Evolutionary conservation across 257 asterid genomes (phyloP).

Genomic region (Jacaranda copaia): DNA sequence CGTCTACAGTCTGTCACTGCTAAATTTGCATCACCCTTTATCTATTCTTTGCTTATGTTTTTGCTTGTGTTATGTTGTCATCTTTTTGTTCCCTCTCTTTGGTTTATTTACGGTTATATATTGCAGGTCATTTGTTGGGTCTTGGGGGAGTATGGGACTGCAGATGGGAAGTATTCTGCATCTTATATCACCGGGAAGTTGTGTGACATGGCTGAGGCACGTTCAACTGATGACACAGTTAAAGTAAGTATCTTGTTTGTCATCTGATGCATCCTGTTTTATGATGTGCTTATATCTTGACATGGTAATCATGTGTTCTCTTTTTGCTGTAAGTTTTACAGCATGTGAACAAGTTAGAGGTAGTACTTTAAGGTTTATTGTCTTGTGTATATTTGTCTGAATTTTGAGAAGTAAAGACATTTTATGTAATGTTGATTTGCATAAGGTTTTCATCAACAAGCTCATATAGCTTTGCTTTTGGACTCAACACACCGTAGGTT

Average conservation of each 20-base stretch:
- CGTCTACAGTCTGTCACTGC: not conserved
- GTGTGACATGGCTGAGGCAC: constrained; percentile 94
- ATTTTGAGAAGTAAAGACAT: not conserved
- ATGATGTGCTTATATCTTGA: constrained; percentile 16
- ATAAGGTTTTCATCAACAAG: not conserved
- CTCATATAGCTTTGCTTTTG: not conserved
- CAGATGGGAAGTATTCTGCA: constrained; percentile 91
- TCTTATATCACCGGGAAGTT: constrained; percentile 91
- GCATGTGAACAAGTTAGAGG: constrained; percentile 7
- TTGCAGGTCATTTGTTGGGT: constrained; percentile 98
- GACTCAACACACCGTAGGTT: not conserved
- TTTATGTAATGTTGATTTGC: not conserved
- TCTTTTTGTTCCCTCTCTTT: not conserved
- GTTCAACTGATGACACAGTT: constrained; percentile 71
- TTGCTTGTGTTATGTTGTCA: not conserved
- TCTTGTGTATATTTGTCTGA: not conserved
- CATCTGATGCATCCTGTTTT: constrained; percentile 9
- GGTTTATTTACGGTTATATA: constrained; percentile 27
- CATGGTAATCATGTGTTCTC: constrained; percentile 6
- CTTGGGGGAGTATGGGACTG: constrained; percentile 96
- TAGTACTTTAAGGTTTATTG: constrained; percentile 4
- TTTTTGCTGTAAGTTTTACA: not conserved
- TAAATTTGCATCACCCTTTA: constrained; percentile 20
- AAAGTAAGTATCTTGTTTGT: constrained; percentile 50
- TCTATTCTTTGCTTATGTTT: not conserved